A percentile compares a stretch with the other conserved stretches of the same genome.
Conservation (phyloP, 768 basidiomycete genomes). For the Auricularia auricula-judae region DNA sequence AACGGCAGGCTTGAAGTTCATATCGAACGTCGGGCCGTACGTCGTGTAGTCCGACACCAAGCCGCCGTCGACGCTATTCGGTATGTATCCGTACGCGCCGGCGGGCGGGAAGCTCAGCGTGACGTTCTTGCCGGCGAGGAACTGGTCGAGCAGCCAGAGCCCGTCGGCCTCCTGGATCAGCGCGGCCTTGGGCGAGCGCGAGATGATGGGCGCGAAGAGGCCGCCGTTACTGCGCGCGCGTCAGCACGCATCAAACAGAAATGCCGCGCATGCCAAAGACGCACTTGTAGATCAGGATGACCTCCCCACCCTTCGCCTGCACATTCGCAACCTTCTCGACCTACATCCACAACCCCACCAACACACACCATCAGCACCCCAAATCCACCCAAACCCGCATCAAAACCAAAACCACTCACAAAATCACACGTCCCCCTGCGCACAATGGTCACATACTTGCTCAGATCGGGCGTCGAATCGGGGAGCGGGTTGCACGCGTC, state of each 20-base stretch:
- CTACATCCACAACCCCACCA: not conserved
- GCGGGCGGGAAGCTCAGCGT: conserved; percentile 1
- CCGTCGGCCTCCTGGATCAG: conserved; percentile 7
- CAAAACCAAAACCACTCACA: not conserved
- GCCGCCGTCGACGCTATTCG: conserved; percentile 17
- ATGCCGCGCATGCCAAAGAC: too few relatives aligned
- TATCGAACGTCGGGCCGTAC: conserved; percentile 24
- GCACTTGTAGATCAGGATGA: conserved; percentile 5
- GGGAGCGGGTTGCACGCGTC: conserved; percentile 21
- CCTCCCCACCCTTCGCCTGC: conserved; percentile 8
- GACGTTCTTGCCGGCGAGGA: not conserved
- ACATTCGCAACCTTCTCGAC: conserved; percentile 15
- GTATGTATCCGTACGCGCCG: conserved; percentile 6
- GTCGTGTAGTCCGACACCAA: conserved; percentile 16
- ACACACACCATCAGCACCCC: too few relatives aligned
- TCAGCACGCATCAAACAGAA: not conserved
- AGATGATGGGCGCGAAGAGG: conserved; percentile 1
- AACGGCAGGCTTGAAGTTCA: conserved; percentile 9
- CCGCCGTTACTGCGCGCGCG: conserved; percentile 3
- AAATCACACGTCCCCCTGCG: conserved; percentile 19
- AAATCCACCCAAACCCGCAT: too few relatives aligned
- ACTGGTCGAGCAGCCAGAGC: conserved; percentile 1
- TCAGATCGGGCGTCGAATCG: conserved; percentile 15
- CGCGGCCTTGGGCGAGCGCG: conserved; percentile 1
- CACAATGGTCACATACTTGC: conserved; percentile 19